Evolutionary conservation across 1,284 basidiomycete genomes (phyloP).

Genomic region (Pyrrhoderma lamaoense): DNA sequence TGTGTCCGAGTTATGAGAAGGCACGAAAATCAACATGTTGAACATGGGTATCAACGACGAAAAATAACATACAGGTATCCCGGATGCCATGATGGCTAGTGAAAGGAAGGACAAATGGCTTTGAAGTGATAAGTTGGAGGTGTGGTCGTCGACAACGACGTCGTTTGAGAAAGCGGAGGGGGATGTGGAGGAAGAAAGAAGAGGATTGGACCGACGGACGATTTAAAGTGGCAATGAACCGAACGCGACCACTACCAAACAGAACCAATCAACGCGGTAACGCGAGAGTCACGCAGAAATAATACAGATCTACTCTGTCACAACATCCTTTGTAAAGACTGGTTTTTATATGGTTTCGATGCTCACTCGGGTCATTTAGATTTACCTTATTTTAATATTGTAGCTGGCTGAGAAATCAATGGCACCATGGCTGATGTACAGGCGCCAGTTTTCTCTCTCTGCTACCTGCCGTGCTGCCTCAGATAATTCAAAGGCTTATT

Average conservation of each 20-base stretch:
- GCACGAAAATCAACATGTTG: conserved; percentile 8
- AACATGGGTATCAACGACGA: conserved; percentile 1
- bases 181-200: background rate
- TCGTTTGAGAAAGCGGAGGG: background rate
- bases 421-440: conserved; percentile 4
- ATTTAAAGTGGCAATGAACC: conserved; percentile 16
- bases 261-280: conserved; percentile 18
- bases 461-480: background rate
- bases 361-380: too few species aligned
- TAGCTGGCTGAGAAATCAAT: background rate
- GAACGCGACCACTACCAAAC: conserved; percentile 16
- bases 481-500: conserved; percentile 31
- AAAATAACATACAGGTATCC: conserved; percentile 17
- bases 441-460: conserved; percentile 4
- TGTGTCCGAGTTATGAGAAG: background rate
- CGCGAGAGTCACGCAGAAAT: conserved; percentile 10
- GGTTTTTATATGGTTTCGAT: too few species aligned
- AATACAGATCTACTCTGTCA: too few species aligned
- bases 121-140: background rate
- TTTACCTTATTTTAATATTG: background rate
- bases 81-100: conserved; percentile 14
- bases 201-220: conserved; percentile 1
- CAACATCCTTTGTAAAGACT: background rate
- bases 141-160: conserved; percentile 4
- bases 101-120: background rate